Evolutionary conservation across 2,329 filamentous ascomycete genomes (phyloP), one percentile per base, ranked within the genome.

Genomic region (Scorias spongiosa): DNA sequence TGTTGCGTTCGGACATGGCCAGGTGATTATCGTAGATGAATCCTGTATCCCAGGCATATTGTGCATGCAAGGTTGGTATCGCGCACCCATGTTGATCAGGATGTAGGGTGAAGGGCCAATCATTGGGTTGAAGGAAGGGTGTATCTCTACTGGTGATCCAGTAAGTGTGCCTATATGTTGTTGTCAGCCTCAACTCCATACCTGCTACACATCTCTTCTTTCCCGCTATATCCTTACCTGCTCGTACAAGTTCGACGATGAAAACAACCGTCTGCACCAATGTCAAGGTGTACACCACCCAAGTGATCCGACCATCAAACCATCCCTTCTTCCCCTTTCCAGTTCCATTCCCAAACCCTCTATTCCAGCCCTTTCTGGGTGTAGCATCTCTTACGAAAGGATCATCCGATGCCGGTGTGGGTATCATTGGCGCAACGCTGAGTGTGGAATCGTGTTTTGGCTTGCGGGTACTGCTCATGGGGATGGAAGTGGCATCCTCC

Each of bases 1-100:
- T 3, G 67, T 70, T 20, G 62, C 63, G 56, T 85, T 86, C 1
- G 91, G 89, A 62, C 91, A 96, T 2, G 81, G 80, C 74, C 86
- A 94, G 26, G 57, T 60, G 43, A 81, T 71, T 2, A 57, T 52
- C 1, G 57, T 53, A 55, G 81, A 80, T 29, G 50, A 51, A 47
- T 62, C 56, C 44, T 63, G 60, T 30, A 88, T 70, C 40, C 70
- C 73, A 38, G 74, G 61, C 50, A 84, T 74, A 53, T 84, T 86
- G 67, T 89, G 88, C 91, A 98, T 98, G 64, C 91, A 98, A 6
- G 88, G 85, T 2, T 83, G 77, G 59, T 84, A 98, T 48, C 91
- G 80, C 36, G 88, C 85, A 46, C 91, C 91, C 85, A 98, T 94
- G 63, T 93, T 93, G 68, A 96, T 94, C 55, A 93, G 76, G 18